A percentile compares a stretch with the other conserved stretches of the same genome.
Evolutionary conservation across 2,329 filamentous ascomycete genomes (phyloP).

Genomic region (Aspergillus costaricaensis): DNA sequence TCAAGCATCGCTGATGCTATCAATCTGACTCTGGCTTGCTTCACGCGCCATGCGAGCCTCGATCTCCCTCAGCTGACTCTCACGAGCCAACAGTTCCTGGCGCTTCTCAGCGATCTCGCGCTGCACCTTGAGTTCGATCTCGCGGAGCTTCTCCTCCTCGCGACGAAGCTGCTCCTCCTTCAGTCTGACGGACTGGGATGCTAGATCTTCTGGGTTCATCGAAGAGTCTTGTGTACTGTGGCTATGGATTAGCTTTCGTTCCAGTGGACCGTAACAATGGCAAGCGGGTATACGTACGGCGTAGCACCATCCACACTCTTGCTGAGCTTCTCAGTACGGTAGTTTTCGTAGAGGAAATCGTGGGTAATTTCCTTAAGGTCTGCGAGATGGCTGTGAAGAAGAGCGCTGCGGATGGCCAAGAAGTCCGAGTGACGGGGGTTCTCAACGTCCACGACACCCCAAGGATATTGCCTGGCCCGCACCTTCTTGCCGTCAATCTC

Average conservation of each 20-base stretch:
- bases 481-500: slow-evolving; percentile 92
- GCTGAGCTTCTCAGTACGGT: slow-evolving; percentile 99
- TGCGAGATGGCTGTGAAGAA: slow-evolving; percentile 95
- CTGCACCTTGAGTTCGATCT: slow-evolving; percentile 99
- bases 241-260: slow-evolving; percentile 18
- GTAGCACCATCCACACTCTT: slow-evolving; percentile 94
- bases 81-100: slow-evolving; percentile 94
- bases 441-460: slow-evolving; percentile 98
- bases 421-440: slow-evolving; percentile 99
- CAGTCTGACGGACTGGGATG: slow-evolving; percentile 93
- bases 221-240: slow-evolving; percentile 66
- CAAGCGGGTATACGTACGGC: slow-evolving; percentile 65
- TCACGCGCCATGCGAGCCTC: slow-evolving; percentile 96
- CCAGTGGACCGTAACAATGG: neutral
- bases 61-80: slow-evolving; percentile 98
- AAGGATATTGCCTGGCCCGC: slow-evolving; percentile 94
- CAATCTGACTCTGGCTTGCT: slow-evolving; percentile 52
- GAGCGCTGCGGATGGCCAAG: slow-evolving; percentile 91
- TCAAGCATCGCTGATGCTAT: slow-evolving; percentile 41
- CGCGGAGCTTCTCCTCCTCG: slow-evolving; percentile 98
- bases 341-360: slow-evolving; percentile 99
- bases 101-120: slow-evolving; percentile 99
- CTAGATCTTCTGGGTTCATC: slow-evolving; percentile 97
- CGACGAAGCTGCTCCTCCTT: slow-evolving; percentile 99
- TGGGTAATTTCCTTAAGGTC: slow-evolving; percentile 99